Percentiles rank a stretch among this genome's conserved stretches.
Evolutionary conservation across 2,329 filamentous ascomycete genomes (phyloP).

Genomic region (Exserohilum turcica): DNA sequence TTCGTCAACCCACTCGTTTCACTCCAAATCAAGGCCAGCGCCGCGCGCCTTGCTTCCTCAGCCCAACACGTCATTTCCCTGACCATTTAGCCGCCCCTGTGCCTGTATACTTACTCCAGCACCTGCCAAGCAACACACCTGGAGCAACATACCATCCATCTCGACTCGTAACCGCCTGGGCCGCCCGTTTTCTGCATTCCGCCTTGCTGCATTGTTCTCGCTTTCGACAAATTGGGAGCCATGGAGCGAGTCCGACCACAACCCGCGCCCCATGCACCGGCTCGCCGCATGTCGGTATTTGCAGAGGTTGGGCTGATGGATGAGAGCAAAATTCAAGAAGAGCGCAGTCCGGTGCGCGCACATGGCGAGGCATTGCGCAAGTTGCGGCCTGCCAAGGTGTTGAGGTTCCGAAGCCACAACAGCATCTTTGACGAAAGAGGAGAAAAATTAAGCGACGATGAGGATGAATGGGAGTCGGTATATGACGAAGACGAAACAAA

Average conservation of each 20-base stretch:
- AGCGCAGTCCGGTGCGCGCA: constrained; percentile 38
- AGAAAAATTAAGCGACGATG: constrained; percentile 14
- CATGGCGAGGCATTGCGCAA: constrained; percentile 25
- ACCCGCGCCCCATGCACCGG: constrained; percentile 22
- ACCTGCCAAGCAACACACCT: not conserved
- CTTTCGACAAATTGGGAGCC: not conserved
- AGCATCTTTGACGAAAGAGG: constrained; percentile 29
- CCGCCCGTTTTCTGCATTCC: not conserved
- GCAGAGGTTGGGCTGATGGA: constrained; percentile 47
- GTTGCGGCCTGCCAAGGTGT: constrained; percentile 34
- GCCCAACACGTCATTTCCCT: constrained; percentile 30
- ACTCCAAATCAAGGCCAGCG: constrained; percentile 4
- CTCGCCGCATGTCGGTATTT: constrained; percentile 43
- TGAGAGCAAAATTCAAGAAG: constrained; percentile 35
- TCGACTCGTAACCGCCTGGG: constrained; percentile 2
- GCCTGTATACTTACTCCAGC: constrained; percentile 1
- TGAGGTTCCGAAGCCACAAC: constrained; percentile 42
- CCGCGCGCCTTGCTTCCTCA: constrained; percentile 20
- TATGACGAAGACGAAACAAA: constrained; percentile 33
- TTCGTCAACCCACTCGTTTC: constrained; percentile 3
- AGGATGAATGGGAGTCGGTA: constrained; percentile 36
- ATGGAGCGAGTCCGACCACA: constrained; percentile 40
- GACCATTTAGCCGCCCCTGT: constrained; percentile 9
- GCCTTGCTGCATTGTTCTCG: constrained; percentile 2
- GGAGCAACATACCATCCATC: not conserved